These are phyloP conservation scores for Mayamaea pseudoterrestris DNA, from an alignment of 108 stramenopile species.

Conservation along the genomic window DNA sequence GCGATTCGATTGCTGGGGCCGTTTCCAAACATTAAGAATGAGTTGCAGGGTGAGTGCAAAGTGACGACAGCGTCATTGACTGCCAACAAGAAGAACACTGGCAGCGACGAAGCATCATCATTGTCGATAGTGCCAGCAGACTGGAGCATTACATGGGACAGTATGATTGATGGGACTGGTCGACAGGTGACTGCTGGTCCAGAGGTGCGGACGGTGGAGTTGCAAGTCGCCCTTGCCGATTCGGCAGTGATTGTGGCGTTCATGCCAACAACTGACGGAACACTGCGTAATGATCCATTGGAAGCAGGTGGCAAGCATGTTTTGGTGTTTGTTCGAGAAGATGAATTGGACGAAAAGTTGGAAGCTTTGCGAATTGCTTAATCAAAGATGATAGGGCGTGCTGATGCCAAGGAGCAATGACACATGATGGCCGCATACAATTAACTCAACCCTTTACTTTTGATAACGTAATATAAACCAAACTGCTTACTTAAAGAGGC, in stretches of 20 bases:
- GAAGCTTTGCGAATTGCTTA: constrained; percentile 58
- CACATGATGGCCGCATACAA: too few species aligned
- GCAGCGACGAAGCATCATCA: neutral
- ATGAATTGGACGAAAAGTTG: constrained; percentile 51
- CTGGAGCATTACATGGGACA: constrained; percentile 34
- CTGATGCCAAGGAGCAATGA: neutral
- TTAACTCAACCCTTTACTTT: too few species aligned
- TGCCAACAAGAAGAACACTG: too few species aligned
- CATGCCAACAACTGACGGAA: constrained; percentile 7
- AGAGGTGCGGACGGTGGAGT: constrained; percentile 30
- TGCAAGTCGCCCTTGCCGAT: constrained; percentile 51
- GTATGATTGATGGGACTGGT: constrained; percentile 79
- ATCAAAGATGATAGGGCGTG: neutral
- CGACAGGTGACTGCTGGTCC: constrained; percentile 65
- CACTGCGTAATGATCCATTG: constrained; percentile 15
- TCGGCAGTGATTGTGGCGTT: constrained; percentile 49
- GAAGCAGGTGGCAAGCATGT: constrained; percentile 37
- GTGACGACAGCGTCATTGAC: neutral
- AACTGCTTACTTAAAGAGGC: too few species aligned
- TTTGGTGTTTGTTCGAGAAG: constrained; percentile 55
- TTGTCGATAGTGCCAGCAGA: too few species aligned
- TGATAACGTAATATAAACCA: too few species aligned
- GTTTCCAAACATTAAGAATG: constrained; percentile 80
- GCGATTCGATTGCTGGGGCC: constrained; percentile 83
- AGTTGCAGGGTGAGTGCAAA: constrained; percentile 40